A percentile compares a stretch with the other conserved stretches of the same genome.
Conservation (phyloP, 2,329 filamentous ascomycete genomes). For the Penicillium sp. region DNA sequence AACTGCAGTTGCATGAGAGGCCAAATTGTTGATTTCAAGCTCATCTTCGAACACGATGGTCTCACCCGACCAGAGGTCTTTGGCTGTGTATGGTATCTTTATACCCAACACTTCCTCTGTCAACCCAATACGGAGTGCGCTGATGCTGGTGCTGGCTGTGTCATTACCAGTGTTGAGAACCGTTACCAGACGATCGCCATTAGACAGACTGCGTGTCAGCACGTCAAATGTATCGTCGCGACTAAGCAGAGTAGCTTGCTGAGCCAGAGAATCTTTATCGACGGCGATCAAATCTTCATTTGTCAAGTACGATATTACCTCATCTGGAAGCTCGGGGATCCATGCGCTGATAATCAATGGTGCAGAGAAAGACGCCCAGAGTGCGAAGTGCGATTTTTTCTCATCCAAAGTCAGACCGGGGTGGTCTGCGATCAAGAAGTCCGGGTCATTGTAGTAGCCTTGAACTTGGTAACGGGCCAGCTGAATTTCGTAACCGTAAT, state of each 20-base stretch:
- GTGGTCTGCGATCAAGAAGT: conserved; percentile 50
- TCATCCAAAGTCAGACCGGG: conserved; percentile 42
- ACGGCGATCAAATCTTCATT: conserved; percentile 42
- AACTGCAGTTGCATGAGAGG: conserved; percentile 40
- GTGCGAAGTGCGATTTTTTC: conserved; percentile 46
- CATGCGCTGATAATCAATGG: conserved; percentile 49
- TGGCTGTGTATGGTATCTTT: conserved; percentile 28
- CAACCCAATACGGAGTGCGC: conserved; percentile 37
- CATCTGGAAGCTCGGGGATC: conserved; percentile 33
- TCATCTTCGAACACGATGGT: conserved; percentile 19
- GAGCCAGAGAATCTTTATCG: conserved; percentile 41
- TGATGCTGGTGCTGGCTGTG: conserved; percentile 27
- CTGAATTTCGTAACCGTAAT: conserved; percentile 44
- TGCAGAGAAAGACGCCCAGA: conserved; percentile 49
- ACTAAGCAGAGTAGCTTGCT: conserved; percentile 48
- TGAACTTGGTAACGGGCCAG: conserved; percentile 44
- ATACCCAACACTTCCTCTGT: conserved; percentile 16
- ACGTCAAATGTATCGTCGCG: conserved; percentile 44
- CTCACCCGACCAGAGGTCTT: conserved; percentile 44
- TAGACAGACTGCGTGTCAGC: conserved; percentile 44
- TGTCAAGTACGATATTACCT: conserved; percentile 35
- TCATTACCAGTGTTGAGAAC: conserved; percentile 42
- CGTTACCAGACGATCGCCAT: conserved; percentile 47
- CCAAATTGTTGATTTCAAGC: conserved; percentile 26
- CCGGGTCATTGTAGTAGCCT: conserved; percentile 47